Conservation (phyloP, 2,329 filamentous ascomycete species). For the Ophiostoma novo-ulmi region DNA sequence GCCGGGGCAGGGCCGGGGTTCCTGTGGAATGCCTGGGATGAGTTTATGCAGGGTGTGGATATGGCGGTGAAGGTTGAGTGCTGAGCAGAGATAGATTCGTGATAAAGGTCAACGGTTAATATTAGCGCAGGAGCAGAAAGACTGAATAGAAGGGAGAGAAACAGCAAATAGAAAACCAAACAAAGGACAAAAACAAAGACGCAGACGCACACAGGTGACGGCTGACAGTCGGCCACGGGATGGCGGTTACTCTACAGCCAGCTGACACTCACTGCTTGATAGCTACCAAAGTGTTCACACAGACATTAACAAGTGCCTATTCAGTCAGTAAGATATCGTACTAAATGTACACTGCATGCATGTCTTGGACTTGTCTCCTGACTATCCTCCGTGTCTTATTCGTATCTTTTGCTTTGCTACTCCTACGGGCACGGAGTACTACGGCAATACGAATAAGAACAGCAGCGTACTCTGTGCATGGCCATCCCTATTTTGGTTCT, state of each 20-base stretch:
- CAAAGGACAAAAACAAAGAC: neutral
- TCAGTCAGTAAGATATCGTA: no score
- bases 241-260: neutral
- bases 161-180: neutral
- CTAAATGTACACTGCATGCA: neutral
- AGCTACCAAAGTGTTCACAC: neutral
- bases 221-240: neutral
- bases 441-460: neutral
- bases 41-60: neutral
- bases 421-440: neutral
- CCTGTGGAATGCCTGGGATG: neutral
- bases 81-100: no score
- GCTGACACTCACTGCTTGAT: neutral
- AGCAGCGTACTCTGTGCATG: neutral
- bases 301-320: no score
- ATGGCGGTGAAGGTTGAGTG: neutral
- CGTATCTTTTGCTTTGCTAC: neutral
- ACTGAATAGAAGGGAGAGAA: neutral
- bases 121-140: no score
- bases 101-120: no score
- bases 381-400: neutral
- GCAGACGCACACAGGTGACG: neutral
- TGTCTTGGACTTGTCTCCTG: neutral
- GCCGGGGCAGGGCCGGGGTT: neutral
- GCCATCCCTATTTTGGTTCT: neutral